Conservation (phyloP, 495 filamentous ascomycete genomes). For the Podospora conica region DNA sequence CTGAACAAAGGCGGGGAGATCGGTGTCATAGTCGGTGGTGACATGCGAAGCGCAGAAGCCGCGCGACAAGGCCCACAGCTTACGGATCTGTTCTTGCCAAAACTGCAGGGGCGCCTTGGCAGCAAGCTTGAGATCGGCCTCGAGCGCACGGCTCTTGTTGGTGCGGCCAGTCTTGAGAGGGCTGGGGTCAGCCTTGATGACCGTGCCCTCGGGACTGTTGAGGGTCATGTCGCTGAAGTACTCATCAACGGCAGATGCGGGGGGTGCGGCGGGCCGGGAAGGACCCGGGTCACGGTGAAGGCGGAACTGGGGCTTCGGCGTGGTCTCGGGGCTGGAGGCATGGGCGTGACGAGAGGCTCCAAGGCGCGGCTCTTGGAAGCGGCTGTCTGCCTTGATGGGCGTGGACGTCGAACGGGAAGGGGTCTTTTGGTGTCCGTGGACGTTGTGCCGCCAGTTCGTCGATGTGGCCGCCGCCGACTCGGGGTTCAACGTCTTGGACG, state of each 20-base stretch:
- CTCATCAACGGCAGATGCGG: not conserved
- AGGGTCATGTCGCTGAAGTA: not conserved
- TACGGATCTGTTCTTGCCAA: constrained; percentile 13
- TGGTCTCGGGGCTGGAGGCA: not conserved
- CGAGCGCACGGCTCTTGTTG: not conserved
- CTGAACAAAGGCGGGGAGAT: constrained; percentile 5
- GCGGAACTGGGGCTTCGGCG: no score
- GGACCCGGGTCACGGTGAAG: not conserved
- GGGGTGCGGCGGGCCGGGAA: not conserved
- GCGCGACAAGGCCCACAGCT: constrained; percentile 19
- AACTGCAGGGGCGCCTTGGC: not conserved
- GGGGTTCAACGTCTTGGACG: not conserved
- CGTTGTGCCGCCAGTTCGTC: not conserved
- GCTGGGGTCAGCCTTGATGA: not conserved
- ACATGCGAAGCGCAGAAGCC: constrained; percentile 23
- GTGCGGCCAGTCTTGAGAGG: not conserved
- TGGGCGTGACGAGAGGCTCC: no score
- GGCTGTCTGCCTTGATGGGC: not conserved
- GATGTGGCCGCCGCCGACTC: not conserved
- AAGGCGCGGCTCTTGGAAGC: not conserved
- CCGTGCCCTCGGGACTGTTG: not conserved
- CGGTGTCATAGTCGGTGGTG: constrained; percentile 12
- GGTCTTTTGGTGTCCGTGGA: not conserved
- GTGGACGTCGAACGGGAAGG: not conserved
- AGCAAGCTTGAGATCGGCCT: not conserved